Evolutionary conservation across 2,329 filamentous ascomycete species (phyloP).

Genomic region (Trichoderma atrobrunneum): DNA sequence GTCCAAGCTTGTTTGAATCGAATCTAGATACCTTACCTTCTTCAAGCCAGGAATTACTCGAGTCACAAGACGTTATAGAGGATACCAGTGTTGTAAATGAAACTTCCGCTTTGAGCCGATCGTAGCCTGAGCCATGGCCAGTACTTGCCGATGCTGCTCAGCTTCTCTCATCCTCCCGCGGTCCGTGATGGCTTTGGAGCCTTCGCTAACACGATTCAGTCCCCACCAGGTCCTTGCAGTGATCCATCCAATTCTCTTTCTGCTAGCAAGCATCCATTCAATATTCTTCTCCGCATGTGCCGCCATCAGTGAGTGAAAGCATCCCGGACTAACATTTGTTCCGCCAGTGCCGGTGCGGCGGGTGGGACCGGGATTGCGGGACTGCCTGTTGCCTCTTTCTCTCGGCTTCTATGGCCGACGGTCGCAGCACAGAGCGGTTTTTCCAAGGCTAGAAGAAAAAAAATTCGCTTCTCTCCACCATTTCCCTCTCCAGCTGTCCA

Average conservation of each 20-base stretch:
- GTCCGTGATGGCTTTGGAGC: background rate
- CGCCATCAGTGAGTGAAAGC: background rate
- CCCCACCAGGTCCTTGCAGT: background rate
- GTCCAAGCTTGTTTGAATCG: background rate
- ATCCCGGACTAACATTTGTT: conserved; percentile 7
- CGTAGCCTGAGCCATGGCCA: conserved; percentile 1
- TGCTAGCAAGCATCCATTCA: background rate
- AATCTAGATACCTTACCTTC: background rate
- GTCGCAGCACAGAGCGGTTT: conserved; percentile 21
- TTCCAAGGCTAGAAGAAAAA: conserved; percentile 24
- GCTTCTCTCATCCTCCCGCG: background rate
- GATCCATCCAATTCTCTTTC: background rate
- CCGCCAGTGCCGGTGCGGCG: background rate
- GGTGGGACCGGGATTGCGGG: conserved; percentile 19
- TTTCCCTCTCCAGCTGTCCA: conserved; percentile 25
- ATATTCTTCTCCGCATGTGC: background rate
- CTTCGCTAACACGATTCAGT: background rate
- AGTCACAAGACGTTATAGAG: background rate
- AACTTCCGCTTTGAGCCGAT: background rate
- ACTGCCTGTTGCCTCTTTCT: conserved; percentile 38
- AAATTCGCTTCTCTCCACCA: conserved; percentile 34
- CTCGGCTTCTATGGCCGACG: conserved; percentile 43
- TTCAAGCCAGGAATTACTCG: background rate
- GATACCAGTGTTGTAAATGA: background rate
- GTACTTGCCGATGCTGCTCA: background rate